Evolutionary conservation across 371 early-diverging fungal genomes (phyloP).

Genomic region (Apophysomyces trapeziformis): DNA sequence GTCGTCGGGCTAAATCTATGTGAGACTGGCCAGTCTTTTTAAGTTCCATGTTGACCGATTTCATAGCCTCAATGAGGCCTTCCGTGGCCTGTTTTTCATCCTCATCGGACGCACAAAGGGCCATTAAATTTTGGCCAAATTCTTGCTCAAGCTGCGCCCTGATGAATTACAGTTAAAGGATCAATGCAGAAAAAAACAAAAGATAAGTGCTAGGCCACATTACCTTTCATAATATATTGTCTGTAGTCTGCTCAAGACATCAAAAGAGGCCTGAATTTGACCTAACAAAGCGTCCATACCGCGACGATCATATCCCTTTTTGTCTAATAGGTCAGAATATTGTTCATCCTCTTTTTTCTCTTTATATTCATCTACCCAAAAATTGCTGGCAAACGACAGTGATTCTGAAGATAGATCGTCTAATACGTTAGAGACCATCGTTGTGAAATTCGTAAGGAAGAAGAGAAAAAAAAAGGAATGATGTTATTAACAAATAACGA

Average conservation of each 20-base stretch:
- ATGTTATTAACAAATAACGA: neutral
- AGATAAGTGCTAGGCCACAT: neutral
- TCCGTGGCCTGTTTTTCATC: slow-evolving; percentile 11
- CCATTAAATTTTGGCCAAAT: slow-evolving; percentile 38
- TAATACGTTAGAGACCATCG: neutral
- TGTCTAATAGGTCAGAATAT: neutral
- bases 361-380: slow-evolving; percentile 33
- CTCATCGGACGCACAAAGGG: slow-evolving; percentile 8
- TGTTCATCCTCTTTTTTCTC: neutral
- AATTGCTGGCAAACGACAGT: slow-evolving; percentile 25
- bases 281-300: slow-evolving; percentile 27
- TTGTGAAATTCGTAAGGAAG: neutral
- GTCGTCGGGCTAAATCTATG: slow-evolving; percentile 33
- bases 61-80: slow-evolving; percentile 19
- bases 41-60: slow-evolving; percentile 33
- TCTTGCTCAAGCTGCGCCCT: slow-evolving; percentile 35
- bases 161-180: neutral
- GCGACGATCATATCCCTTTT: slow-evolving; percentile 22
- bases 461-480: neutral
- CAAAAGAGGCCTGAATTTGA: slow-evolving; percentile 30
- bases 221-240: slow-evolving; percentile 40
- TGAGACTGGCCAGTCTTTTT: slow-evolving; percentile 40
- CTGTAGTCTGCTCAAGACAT: slow-evolving; percentile 29
- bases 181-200: neutral
- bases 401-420: neutral